Conservation (phyloP, 148 eudicot genomes). For the Dysphania ambrosioides region DNA sequence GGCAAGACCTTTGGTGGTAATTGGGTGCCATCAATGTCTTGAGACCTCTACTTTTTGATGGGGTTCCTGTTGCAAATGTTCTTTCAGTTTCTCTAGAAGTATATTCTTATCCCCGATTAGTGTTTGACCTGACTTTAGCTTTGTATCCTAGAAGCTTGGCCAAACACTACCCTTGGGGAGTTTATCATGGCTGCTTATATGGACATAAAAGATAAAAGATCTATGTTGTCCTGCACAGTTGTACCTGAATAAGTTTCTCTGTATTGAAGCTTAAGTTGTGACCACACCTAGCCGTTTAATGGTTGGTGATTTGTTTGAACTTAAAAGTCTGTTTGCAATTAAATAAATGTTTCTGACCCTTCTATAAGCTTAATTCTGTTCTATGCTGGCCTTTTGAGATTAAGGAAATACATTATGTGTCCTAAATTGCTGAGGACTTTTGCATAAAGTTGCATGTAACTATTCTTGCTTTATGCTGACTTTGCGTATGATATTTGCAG, state of each 20-base stretch:
- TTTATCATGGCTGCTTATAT: background rate
- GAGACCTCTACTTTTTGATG: too few relatives aligned
- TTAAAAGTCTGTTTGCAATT: background rate
- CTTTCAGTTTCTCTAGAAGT: too few relatives aligned
- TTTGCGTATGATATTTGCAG: constrained; percentile 39
- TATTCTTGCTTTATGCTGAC: constrained; percentile 7
- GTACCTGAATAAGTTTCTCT: background rate
- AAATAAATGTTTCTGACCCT: background rate
- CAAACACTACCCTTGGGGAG: background rate
- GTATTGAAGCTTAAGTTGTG: background rate
- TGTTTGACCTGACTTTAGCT: too few relatives aligned
- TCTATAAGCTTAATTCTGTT: background rate
- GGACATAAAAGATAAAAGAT: background rate
- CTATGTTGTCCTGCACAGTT: background rate
- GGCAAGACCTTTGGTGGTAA: too few relatives aligned
- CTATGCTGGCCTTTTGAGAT: background rate
- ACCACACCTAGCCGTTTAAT: background rate
- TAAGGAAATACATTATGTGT: background rate
- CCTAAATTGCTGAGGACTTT: background rate
- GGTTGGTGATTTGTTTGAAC: background rate
- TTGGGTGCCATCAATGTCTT: too few relatives aligned
- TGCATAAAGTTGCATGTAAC: background rate
- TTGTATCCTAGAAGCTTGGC: too few relatives aligned
- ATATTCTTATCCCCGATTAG: too few relatives aligned
- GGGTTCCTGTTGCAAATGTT: too few relatives aligned